phyloP scores from a whole-genome alignment of 352 stramenopile genomes.

The Phytophthora lateralis region DNA sequence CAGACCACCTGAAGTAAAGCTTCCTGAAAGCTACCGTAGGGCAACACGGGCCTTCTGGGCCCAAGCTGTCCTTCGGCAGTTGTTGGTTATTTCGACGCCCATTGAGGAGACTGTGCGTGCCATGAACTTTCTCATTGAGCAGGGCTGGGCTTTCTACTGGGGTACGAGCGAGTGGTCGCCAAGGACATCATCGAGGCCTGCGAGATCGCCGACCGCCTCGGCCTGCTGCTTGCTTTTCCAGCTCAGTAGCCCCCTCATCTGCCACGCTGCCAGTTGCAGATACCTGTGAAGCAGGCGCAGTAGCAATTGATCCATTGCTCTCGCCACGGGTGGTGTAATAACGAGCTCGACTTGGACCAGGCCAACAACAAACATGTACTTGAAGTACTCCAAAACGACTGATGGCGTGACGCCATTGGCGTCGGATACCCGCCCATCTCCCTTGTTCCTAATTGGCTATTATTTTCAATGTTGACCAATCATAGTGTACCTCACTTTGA shows the following conservation, averaged over 20 bases:
- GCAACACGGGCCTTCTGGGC: no score
- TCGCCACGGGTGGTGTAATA: no score
- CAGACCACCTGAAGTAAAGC: no score
- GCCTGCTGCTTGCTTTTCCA: constrained; percentile 19
- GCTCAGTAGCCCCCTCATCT: constrained; percentile 15
- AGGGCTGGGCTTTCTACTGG: constrained; percentile 51
- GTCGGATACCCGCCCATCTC: no score
- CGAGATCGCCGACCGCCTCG: constrained; percentile 42
- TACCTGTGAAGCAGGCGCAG: constrained; percentile 16
- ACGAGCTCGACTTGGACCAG: no score
- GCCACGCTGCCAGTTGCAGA: constrained; percentile 13
- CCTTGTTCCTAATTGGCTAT: no score
- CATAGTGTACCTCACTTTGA: neutral
- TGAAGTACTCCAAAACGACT: no score
- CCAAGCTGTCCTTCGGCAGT: no score
- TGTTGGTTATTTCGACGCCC: constrained; percentile 46
- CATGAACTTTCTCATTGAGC: constrained; percentile 53
- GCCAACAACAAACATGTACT: no score
- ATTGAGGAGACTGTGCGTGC: constrained; percentile 69
- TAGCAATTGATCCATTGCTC: constrained; percentile 24
- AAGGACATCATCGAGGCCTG: constrained; percentile 69
- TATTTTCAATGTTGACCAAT: no score
- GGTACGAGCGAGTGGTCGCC: constrained; percentile 79
- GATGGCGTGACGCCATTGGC: no score
- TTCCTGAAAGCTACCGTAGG: no score